phyloP scores from a whole-genome alignment of 768 basidiomycete genomes.

The Boletus barrowsii region DNA sequence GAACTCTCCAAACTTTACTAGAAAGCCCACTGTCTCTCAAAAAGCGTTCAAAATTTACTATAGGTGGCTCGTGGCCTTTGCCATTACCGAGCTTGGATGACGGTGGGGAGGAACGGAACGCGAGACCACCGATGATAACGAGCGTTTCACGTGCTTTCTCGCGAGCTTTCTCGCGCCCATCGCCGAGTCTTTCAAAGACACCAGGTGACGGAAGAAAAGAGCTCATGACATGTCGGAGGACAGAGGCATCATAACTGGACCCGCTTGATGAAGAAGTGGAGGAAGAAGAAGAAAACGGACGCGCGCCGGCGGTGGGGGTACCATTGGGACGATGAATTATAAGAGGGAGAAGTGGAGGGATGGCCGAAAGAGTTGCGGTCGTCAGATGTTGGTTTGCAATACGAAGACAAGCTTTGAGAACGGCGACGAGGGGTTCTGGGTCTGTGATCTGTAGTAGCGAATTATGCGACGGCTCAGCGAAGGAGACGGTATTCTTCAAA shows the following conservation, averaged over 20 bases:
- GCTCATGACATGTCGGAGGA: constrained; percentile 63
- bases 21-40: constrained; percentile 68
- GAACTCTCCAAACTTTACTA: constrained; percentile 83
- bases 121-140: constrained; percentile 70
- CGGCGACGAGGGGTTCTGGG: constrained; percentile 63
- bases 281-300: constrained; percentile 50
- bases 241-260: constrained; percentile 47
- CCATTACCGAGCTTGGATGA: constrained; percentile 45
- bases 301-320: constrained; percentile 24
- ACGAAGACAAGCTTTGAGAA: constrained; percentile 72
- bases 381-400: constrained; percentile 80
- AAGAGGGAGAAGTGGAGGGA: constrained; percentile 64
- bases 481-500: constrained; percentile 7
- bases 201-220: constrained; percentile 76
- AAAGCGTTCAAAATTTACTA: constrained; percentile 66
- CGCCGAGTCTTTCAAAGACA: constrained; percentile 79
- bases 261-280: constrained; percentile 45
- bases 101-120: constrained; percentile 55
- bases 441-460: constrained; percentile 57
- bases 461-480: constrained; percentile 12
- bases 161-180: constrained; percentile 66
- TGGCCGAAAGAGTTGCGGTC: constrained; percentile 67
- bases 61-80: constrained; percentile 68
- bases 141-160: constrained; percentile 73
- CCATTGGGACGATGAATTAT: constrained; percentile 45